Evolutionary conservation across 2,329 filamentous ascomycete genomes (phyloP).

Genomic region (Exophiala mesophila): DNA sequence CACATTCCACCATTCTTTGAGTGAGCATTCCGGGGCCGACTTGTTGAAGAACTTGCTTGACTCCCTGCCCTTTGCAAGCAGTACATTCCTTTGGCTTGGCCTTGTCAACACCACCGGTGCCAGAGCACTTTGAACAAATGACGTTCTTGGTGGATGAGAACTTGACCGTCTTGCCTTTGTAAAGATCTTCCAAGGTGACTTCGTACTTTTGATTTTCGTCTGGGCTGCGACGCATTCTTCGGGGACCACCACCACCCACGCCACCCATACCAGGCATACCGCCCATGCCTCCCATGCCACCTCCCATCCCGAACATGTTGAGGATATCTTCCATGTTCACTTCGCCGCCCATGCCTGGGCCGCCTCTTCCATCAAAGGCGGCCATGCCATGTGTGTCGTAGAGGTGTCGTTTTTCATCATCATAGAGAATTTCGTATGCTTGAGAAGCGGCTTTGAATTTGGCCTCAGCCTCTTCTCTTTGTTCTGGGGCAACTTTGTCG

Average conservation of each 20-base stretch:
- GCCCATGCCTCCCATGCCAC: slow-evolving; percentile 46
- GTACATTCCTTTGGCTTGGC: slow-evolving; percentile 78
- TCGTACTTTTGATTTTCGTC: slow-evolving; percentile 89
- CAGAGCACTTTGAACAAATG: slow-evolving; percentile 81
- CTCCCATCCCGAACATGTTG: slow-evolving; percentile 60
- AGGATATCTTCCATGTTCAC: slow-evolving; percentile 75
- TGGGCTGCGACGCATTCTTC: slow-evolving; percentile 64
- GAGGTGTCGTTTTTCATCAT: slow-evolving; percentile 85
- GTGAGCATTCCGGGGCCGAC: slow-evolving; percentile 83
- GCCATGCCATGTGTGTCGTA: slow-evolving; percentile 96
- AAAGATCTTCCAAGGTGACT: slow-evolving; percentile 87
- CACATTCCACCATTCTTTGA: slow-evolving; percentile 72
- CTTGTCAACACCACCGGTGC: slow-evolving; percentile 84
- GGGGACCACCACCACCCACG: slow-evolving; percentile 40
- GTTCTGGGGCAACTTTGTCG: slow-evolving; percentile 86
- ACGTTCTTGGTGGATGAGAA: slow-evolving; percentile 94
- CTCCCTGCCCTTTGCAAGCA: slow-evolving; percentile 73
- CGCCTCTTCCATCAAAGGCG: slow-evolving; percentile 72
- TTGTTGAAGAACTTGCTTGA: slow-evolving; percentile 71
- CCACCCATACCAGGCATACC: slow-evolving; percentile 51
- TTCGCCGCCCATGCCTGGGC: slow-evolving; percentile 63
- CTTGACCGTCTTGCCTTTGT: slow-evolving; percentile 97
- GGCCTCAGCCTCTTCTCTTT: slow-evolving; percentile 77
- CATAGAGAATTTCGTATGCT: slow-evolving; percentile 95
- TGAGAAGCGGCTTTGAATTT: slow-evolving; percentile 91